Percentiles rank a stretch among this genome's conserved stretches.
Conservation (phyloP, 2,329 filamentous ascomycete species). For the Ceratocystis diversiconidia region DNA sequence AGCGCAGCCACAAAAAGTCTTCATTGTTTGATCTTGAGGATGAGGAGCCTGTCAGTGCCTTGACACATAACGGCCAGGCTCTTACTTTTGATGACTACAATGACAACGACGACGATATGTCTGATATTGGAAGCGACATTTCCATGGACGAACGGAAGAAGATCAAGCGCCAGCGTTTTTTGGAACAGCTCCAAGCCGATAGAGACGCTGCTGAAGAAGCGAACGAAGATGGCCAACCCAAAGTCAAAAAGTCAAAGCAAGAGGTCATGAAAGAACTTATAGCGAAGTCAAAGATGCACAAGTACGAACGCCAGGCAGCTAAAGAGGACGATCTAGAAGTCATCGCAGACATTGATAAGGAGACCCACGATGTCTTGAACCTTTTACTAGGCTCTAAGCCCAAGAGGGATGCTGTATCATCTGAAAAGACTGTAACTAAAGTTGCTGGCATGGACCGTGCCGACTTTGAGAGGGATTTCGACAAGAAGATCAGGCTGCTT, state of each 20-base stretch:
- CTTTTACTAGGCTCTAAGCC: conserved; percentile 40
- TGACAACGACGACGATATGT: conserved; percentile 60
- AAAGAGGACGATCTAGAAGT: conserved; percentile 92
- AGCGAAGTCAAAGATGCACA: conserved; percentile 89
- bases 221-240: conserved; percentile 45
- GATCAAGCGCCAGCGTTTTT: conserved; percentile 42
- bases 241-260: conserved; percentile 84
- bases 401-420: conserved; percentile 10
- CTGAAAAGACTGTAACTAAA: conserved; percentile 20
- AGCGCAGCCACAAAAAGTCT: conserved; percentile 59
- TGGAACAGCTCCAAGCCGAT: conserved; percentile 28
- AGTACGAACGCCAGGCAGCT: conserved; percentile 79
- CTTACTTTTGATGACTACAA: conserved; percentile 71
- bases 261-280: conserved; percentile 98
- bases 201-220: conserved; percentile 35
- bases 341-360: conserved; percentile 69
- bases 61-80: conserved; percentile 74
- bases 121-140: conserved; percentile 43
- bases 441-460: conserved; percentile 46
- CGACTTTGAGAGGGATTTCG: conserved; percentile 74
- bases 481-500: conserved; percentile 66
- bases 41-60: conserved; percentile 47
- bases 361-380: conserved; percentile 59
- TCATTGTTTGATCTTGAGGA: conserved; percentile 87
- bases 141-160: conserved; percentile 40